These are phyloP conservation scores for Aspergillus texensis DNA, from an alignment of 2,329 filamentous ascomycete species.

Conservation along the genomic window DNA sequence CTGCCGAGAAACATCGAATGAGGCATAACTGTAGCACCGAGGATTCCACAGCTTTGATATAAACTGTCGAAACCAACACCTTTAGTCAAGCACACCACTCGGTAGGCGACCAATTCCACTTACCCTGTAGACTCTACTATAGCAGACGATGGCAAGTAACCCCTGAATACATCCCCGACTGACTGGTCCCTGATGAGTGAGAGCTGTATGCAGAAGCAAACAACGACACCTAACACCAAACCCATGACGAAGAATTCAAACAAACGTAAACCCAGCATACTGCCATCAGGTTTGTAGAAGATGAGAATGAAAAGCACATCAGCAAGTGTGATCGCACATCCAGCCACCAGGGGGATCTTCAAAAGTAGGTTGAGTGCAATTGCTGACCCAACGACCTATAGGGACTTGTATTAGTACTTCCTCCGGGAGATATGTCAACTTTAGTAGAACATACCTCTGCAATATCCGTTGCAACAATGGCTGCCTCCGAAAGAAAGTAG, in stretches of 20 bases:
- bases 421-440: not conserved
- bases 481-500: conserved; percentile 65
- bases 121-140: conserved; percentile 56
- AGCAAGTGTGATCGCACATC: conserved; percentile 59
- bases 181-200: conserved; percentile 54
- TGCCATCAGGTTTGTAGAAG: conserved; percentile 57
- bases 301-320: conserved; percentile 60
- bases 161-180: conserved; percentile 56
- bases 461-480: conserved; percentile 73
- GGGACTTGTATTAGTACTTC: not conserved
- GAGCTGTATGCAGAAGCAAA: conserved; percentile 61
- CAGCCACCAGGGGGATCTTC: conserved; percentile 57
- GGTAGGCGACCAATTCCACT: conserved; percentile 13
- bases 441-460: conserved; percentile 56
- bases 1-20: conserved; percentile 61
- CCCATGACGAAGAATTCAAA: conserved; percentile 60
- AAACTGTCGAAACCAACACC: conserved; percentile 37
- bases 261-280: conserved; percentile 53
- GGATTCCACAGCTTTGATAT: conserved; percentile 57
- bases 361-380: conserved; percentile 59
- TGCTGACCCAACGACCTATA: conserved; percentile 58
- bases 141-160: conserved; percentile 58
- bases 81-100: not conserved
- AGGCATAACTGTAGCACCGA: conserved; percentile 61
- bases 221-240: conserved; percentile 57